Conservation (phyloP, 179 eudicot species). For the Beta corolliflora region DNA sequence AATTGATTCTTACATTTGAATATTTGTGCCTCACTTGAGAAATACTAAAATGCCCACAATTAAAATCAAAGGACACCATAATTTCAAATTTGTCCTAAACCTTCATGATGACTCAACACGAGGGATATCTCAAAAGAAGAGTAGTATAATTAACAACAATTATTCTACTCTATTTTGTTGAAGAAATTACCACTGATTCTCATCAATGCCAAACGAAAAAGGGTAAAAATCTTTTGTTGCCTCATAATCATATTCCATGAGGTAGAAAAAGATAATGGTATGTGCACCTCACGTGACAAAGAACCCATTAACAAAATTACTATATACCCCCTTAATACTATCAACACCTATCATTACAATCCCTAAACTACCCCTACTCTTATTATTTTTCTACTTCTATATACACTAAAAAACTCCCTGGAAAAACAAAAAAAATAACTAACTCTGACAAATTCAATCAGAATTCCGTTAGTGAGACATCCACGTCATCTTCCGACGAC, state of each 20-base stretch:
- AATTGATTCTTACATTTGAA: neutral
- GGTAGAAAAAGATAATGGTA: neutral
- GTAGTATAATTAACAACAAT: constrained; percentile 19
- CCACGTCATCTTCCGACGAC: constrained; percentile 32
- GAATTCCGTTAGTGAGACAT: constrained; percentile 59
- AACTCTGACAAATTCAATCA: constrained; percentile 38
- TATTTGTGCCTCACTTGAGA: too few species aligned
- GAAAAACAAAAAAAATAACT: neutral
- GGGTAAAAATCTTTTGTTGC: neutral
- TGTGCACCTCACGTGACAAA: constrained; percentile 30
- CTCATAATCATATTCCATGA: constrained; percentile 16
- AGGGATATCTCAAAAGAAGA: constrained; percentile 35
- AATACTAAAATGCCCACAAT: constrained; percentile 3
- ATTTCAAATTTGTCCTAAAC: constrained; percentile 13
- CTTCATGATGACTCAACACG: constrained; percentile 32
- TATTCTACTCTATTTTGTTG: constrained; percentile 9
- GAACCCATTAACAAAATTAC: constrained; percentile 5
- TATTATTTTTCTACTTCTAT: constrained; percentile 12
- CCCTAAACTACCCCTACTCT: constrained; percentile 28
- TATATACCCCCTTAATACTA: constrained; percentile 21
- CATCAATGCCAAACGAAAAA: constrained; percentile 14
- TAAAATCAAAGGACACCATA: neutral
- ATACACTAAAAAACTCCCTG: too few species aligned
- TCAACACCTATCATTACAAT: constrained; percentile 12
- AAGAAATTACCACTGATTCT: constrained; percentile 11